phyloP scores from a whole-genome alignment of 176 grass and related monocot species.

The Raddia guianensis region DNA sequence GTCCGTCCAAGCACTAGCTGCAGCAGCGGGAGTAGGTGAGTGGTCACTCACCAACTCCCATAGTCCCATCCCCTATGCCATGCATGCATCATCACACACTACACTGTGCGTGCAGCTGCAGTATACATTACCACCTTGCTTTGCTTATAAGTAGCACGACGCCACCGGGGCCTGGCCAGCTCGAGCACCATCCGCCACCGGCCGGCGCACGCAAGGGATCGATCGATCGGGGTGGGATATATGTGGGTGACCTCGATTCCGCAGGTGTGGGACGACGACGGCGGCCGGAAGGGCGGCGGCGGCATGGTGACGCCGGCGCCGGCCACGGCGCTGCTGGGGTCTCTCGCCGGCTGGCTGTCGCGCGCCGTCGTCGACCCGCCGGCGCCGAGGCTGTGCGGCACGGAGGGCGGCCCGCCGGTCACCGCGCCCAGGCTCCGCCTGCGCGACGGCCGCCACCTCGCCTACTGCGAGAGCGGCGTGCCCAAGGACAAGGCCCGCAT shows the following conservation, averaged over 20 bases:
- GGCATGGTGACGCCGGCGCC: slow-evolving; percentile 40
- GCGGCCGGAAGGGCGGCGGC: background rate
- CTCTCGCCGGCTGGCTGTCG: slow-evolving; percentile 54
- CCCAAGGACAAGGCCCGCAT: slow-evolving; percentile 52
- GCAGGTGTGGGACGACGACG: slow-evolving; percentile 59
- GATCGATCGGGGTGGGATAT: background rate
- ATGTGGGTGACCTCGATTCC: slow-evolving; percentile 48
- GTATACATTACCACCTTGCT: no score
- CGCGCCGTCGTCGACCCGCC: slow-evolving; percentile 58
- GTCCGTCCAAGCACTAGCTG: background rate
- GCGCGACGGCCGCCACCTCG: slow-evolving; percentile 70
- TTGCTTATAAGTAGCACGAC: no score
- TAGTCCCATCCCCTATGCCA: no score
- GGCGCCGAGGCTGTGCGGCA: slow-evolving; percentile 54
- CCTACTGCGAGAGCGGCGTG: slow-evolving; percentile 86
- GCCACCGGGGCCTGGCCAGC: no score
- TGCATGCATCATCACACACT: no score
- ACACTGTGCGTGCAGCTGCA: no score
- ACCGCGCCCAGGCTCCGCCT: slow-evolving; percentile 65
- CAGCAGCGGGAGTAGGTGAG: background rate
- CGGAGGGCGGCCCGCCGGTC: slow-evolving; percentile 60
- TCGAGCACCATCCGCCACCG: background rate
- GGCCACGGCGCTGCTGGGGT: slow-evolving; percentile 44
- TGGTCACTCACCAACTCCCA: background rate
- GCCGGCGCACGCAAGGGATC: background rate